Evolutionary conservation across 2,329 filamentous ascomycete species (phyloP), one percentile per base, ranked within the genome.

Genomic region (Cercospora sp.): DNA sequence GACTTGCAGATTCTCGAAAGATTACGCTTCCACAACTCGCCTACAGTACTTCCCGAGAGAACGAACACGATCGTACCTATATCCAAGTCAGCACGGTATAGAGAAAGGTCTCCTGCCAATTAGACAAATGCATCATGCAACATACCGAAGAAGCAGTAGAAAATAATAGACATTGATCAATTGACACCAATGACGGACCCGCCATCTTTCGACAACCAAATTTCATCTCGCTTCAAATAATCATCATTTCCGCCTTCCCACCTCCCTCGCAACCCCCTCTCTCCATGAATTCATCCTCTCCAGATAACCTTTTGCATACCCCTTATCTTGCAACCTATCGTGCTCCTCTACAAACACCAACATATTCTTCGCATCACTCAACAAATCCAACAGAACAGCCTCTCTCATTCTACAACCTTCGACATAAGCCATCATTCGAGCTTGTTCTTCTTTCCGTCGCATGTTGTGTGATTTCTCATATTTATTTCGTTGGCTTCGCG

Each of bases 231-330:
- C 30, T 32, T 12, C 30, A 32, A 12, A 32, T 32, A 10, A 32
- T 32, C 28, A n/a, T 59, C 55, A 59, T 18, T 30, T 37, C 10
- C 55, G 55, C 28, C 55, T 18, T 2, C 55, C 28, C 30, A 30
- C 12, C 55, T 59, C 55, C 55, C 30, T 59, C 55, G 12, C 55
- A 3, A 59, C 55, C 24, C 28, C 28, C n/a, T 37, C 10, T 18
- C 61, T 63, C 61, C 61, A 63, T 9, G 12, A 30, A 18, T 63
- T 18, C 61, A 63, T 63, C 21, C 61, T 49, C 4, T 63, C 61
- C 43, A 63, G 3, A 63, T 63, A 63, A 3, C 40, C 26, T 49
- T 18, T 63, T 1, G 61, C 61, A 57, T 63, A 63, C 5, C 61
- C 61, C 18, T 49, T 40, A 13, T 21, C 18, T n/a, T 21, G n/a